Evolutionary conservation across 2,329 filamentous ascomycete genomes (phyloP).

Genomic region (Diaporthe batatas): DNA sequence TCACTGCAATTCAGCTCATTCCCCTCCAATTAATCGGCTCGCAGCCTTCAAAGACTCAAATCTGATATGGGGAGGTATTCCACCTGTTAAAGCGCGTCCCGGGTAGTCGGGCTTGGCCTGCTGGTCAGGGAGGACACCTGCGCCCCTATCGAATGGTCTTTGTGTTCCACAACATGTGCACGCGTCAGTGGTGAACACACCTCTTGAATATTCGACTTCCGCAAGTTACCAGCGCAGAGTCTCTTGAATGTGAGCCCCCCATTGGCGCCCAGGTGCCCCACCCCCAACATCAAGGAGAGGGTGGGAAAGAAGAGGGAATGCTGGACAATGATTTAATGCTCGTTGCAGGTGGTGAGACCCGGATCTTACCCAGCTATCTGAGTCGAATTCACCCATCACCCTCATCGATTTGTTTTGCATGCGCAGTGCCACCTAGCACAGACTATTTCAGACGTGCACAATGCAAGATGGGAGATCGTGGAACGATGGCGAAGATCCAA

Average conservation of each 20-base stretch:
- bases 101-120: slow-evolving; percentile 6
- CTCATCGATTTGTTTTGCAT: background rate
- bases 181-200: slow-evolving; percentile 6
- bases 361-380: background rate
- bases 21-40: background rate
- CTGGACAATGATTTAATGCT: background rate
- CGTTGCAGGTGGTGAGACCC: background rate
- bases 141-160: background rate
- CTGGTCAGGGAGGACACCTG: slow-evolving; percentile 2
- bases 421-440: background rate
- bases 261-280: too few relatives aligned
- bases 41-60: too few relatives aligned
- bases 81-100: background rate
- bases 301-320: background rate
- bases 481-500: slow-evolving; percentile 3
- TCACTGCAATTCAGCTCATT: too few relatives aligned
- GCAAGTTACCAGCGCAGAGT: background rate
- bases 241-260: background rate
- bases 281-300: too few relatives aligned
- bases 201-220: too few relatives aligned
- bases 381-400: background rate
- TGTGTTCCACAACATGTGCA: slow-evolving; percentile 28
- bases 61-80: background rate
- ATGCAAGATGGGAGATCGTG: slow-evolving; percentile 21
- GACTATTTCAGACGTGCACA: background rate